Evolutionary conservation across 1,284 basidiomycete species (phyloP), one percentile per base, ranked within the genome.

Genomic region (Leccinum ponderosum): DNA sequence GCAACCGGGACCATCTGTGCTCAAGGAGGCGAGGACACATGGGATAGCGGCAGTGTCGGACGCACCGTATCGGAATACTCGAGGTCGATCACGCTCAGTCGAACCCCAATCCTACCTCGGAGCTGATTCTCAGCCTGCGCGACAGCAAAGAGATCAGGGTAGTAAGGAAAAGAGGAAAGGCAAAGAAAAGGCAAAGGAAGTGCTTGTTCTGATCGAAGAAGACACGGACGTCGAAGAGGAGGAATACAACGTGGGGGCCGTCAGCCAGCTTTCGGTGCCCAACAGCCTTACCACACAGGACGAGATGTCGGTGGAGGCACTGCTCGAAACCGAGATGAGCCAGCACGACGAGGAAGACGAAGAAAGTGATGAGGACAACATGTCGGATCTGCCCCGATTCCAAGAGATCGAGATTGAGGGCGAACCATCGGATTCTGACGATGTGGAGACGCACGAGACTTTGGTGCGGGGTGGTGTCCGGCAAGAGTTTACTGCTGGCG

Each of bases 351-450:
- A 22, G 44, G 11, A 12, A 14, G 55, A 59, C 7, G 56, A 51
- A 3, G 55, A 39, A 1, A 42, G 22, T 9, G 63, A 62, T 4
- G 60, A 20, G 2, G 56, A 53, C 3, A 20, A 27, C 1, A 2
- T 50, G 25, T 1, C 44, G 0, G 44, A 31, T 22, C 22, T 69
- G 5, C 61, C 68, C 3, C 60, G 17, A 15, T 62, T 14, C 35
- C 62, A 74, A 48, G 62, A 57, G 3, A 6, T 64, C 3, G 65
- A 72, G 6, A 22, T 59, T 6, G 57, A 3, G 33, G n/a, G 3
- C 35, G 57, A 61, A 3, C 68, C 69, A 14, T 65, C 61, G 4
- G 71, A 75, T 39, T 73, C 71, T 20, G 74, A 75, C 47, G 71
- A 73, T 39, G 67, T 60, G 29, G 70, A 74, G 54, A 75, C 64